Evolutionary conservation across 2,329 filamentous ascomycete genomes (phyloP).

Genomic region (Fusarium vanettenii): DNA sequence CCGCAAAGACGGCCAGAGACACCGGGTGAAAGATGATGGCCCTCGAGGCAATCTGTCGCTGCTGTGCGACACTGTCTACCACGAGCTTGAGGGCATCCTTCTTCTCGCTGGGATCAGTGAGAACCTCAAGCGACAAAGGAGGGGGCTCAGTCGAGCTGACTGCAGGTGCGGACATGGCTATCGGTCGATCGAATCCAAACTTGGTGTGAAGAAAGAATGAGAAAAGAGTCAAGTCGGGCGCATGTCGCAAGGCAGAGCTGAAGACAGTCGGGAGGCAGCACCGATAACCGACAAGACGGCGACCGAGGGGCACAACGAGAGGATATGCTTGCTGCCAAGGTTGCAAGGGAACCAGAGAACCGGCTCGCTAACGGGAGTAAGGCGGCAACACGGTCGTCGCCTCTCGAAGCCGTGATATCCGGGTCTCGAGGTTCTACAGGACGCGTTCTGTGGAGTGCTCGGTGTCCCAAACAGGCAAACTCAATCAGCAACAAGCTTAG

Average conservation of each 20-base stretch:
- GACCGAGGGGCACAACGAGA: neutral
- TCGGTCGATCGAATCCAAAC: neutral
- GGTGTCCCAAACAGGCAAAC: conserved; percentile 38
- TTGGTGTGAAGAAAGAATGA: neutral
- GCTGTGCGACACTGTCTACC: conserved; percentile 84
- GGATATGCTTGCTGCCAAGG: neutral
- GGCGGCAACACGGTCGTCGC: conserved; percentile 12
- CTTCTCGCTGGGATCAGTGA: conserved; percentile 67
- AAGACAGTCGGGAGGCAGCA: neutral
- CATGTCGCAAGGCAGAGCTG: neutral
- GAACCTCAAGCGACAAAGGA: conserved; percentile 69
- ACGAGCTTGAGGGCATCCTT: conserved; percentile 77
- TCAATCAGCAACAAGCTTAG: conserved; percentile 34
- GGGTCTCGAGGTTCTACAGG: neutral
- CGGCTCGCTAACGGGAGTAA: conserved; percentile 22
- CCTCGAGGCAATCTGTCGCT: conserved; percentile 75
- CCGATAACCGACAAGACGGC: neutral
- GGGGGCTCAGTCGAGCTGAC: conserved; percentile 57
- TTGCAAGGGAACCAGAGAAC: neutral
- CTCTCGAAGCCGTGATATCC: conserved; percentile 37
- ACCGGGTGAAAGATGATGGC: conserved; percentile 73
- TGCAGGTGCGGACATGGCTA: conserved; percentile 12
- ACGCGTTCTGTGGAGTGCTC: conserved; percentile 4
- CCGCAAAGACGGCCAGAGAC: conserved; percentile 58
- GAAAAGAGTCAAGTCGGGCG: neutral